Evolutionary conservation across 225 moss, liverwort and hornwort genomes (phyloP), one percentile per base, ranked within the genome.

Genomic region (Physcomitrium patens): DNA sequence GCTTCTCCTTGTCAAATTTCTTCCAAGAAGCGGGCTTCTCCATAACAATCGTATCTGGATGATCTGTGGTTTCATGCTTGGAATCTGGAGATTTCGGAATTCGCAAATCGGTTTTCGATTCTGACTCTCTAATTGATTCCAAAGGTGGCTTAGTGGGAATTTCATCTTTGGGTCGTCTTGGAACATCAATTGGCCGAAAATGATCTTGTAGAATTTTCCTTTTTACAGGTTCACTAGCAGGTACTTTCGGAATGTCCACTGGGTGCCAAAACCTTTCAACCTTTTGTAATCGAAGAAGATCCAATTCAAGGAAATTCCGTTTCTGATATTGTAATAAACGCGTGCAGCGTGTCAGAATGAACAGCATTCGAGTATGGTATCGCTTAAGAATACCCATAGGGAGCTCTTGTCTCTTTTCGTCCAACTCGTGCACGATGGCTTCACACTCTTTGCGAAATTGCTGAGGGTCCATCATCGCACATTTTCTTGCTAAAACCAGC

Each of bases 381-480:
- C 91, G 93, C 79, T 99, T 99, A 28, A 99, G 68, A 56, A 91
- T 81, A 79, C 99, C 99, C 86, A 99, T 93, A 55, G 91, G 53
- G 11, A 99, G 88, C 69, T 92, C 84, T 89, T 95, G 99, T 74
- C 99, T 95, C 78, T 93, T 99, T 58, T 99, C 99, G 76, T 99
- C 99, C 70, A 99, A 87, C 28, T 95, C 93, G 76, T 95, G 95
- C 22, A 99, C 99, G 73, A 92, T 92, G 56, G 86, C 83, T 80
- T 99, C 99, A 67, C 99, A 99, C 46, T 84, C 85, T 79, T 93
- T 90, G 65, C 93, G 89, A 69, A 99, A 99, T 41, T 93, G 85
- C 73, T 87, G 72, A 3, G 92, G 76, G 27, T 86, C 80, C 99
- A 99, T 99, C 46, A 93, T 72, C 18, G 95, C 90, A 87, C 95